Evolutionary conservation across 352 stramenopile species (phyloP), one percentile per base, ranked within the genome.

Genomic region (Pythium periplocum): DNA sequence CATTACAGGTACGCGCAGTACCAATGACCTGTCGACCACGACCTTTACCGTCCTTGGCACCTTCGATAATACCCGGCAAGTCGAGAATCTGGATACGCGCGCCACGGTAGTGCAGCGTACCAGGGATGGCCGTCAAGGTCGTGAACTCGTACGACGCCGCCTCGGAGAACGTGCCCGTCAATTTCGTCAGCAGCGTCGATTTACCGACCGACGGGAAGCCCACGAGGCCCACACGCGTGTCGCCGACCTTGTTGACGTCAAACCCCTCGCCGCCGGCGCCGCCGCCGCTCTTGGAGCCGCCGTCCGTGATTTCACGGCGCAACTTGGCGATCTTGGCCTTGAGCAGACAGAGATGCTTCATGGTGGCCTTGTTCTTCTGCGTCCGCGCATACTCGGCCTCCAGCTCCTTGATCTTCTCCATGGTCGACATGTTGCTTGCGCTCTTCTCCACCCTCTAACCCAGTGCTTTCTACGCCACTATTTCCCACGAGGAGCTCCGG

Each of bases 361-460:
- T 98, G 1, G 97, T 99, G 43, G 97, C 97, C 79, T 99, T 99
- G 75, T 99, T 99, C 82, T 99, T 99, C 84, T 99, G 97, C 66
- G 96, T 99, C 57, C 96, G 80, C 48, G 90, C 83, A 81, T 99
- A 98, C 81, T 99, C 84, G 44, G 67, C 48, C 65, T 95, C 82
- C 48, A 95, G 68, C 66, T 93, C 82, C 51, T 82, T 69, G 77
- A 95, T 95, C 61, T 83, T 85, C 54, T 59, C 54, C 66, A 90
- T 79, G 1, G 81, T 61, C 49, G 84, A 76, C 63, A 66, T 66
- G 38, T 33, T 66, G 8, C 43, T 48, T 10, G 76, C 85, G 74
- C 86, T 83, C 51, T 47, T 68, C 17, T 26, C 17, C 17, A 26
- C 17, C 17, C 17, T 26, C 17, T 26, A 26, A 26, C 17, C 17